Base-by-base conservation (phyloP, 2,329 filamentous ascomycete species). In the Cordyceps cicadae region DNA sequence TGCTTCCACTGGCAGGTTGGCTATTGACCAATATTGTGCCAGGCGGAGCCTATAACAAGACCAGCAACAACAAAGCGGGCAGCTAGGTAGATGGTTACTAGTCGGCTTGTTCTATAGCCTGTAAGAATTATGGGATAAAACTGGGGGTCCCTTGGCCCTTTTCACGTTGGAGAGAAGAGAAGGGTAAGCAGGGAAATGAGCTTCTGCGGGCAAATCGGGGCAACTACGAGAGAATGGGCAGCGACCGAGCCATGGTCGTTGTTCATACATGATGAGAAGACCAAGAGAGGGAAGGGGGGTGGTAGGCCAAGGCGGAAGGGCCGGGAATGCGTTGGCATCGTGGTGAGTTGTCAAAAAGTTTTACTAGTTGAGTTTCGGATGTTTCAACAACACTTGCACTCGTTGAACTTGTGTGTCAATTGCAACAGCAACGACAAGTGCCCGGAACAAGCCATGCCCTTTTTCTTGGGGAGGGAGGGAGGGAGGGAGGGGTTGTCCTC, bases 151-250 rank as follows among this genome's bases (percentile, higher is more conserved):
- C 34, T 12, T 32, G 6, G 6, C 26, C n/a, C 32, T 39, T 52
- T 52, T 29, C 19, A n/a, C 39, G n/a, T 45, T 26, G 21, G 19
- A 26, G 29, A 50, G 8, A 24, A 37, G 29, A 37, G 24, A 24
- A 24, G 24, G 24, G 37, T 51, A 59, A 51, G 56, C 56, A n/a
- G 56, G 21, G 56, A 59, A 59, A 59, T 59, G 51, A 26, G 34
- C 45, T 51, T 21, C 12, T 15, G 46, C 11, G 11, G 12, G 34
- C 34, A 29, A 29, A 29, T 29, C 29, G 29, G 29, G 29, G 29
- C 29, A 29, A 8, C 29, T 7, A 37, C 12, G 11, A 37, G 9
- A 37, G 11, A 37, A 11, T 9, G 11, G 7, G 34, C 34, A 37
- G 34, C 34, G 2, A 37, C 6, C 34, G 34, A 37, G 34, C 11